Base-by-base conservation (phyloP, 306 rosid species). In the Castanea mollissima region DNA sequence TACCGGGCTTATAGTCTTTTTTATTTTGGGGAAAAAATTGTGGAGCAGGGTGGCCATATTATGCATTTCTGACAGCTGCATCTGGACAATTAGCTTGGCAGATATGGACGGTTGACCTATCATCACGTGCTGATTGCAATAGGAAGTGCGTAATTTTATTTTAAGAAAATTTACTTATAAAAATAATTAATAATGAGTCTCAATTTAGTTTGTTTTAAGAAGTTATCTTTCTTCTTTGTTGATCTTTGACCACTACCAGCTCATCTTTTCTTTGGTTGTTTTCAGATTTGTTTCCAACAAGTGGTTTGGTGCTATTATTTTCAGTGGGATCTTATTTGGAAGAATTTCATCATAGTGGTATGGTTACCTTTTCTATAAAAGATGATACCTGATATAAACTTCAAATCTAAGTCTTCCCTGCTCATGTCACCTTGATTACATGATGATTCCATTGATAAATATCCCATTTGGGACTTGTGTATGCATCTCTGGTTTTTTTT, bases 251-350 rank as follows among this genome's bases (percentile, higher is more conserved):
- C 65, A 80, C 56, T 10, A 71, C 69, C 51, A 35, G 63, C 73
- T 65, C 58, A 77, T 68, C 59, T 68, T 31, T 68, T 34, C 54
- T 35, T 44, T 21, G 55, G 74, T 32, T 81, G 71, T 54, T 58
- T 78, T 62, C 89, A 94, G 98, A 78, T 94, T 94, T 86, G 85
- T 86, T 82, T 94, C 98, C 65, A 94, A 94, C 85, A 94, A 94
- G 88, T 94, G 98, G 97, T 94, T 88, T 84, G 98, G 98, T 72
- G 97, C 94, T 69, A 79, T 94, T 76, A 79, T 94, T 80, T 94
- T 91, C 85, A 84, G 89, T 52, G 97, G 95, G 82, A 92, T 92
- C 84, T 83, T 91, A 11, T 90, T 91, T 16, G 97, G 94, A 72
- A 89, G 80, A 76, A 79, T 92, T 74, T 70, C 81, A 54, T 85